A percentile compares a stretch with the other conserved stretches of the same genome.
phyloP scores from a whole-genome alignment of 768 basidiomycete species.

The Dentipellis sp. region DNA sequence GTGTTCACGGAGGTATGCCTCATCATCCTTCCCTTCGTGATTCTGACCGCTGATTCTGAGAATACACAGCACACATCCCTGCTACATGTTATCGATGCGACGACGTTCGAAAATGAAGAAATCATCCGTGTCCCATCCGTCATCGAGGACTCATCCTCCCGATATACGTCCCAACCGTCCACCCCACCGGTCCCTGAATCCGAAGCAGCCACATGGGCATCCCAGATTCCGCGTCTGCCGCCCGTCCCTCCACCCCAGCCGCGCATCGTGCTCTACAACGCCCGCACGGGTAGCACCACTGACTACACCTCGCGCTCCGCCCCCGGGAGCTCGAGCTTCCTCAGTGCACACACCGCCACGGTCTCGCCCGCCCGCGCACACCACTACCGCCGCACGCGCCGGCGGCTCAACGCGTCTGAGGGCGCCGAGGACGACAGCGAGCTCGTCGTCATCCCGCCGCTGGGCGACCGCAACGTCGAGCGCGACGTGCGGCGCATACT shows the following conservation, averaged over 20 bases:
- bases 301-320: not conserved
- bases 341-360: not conserved
- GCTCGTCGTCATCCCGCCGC: not conserved
- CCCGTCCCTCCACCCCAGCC: not conserved
- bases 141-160: slow-evolving; percentile 12
- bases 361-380: slow-evolving; percentile 14
- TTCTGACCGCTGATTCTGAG: not conserved
- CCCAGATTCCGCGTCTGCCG: not conserved
- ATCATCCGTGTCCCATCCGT: slow-evolving; percentile 48
- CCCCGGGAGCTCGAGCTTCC: not conserved
- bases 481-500: slow-evolving; percentile 48
- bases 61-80: slow-evolving; percentile 64
- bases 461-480: slow-evolving; percentile 25
- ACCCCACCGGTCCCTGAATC: not conserved
- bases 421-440: not conserved
- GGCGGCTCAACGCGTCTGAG: no score
- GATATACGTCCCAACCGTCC: slow-evolving; percentile 10
- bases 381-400: slow-evolving; percentile 24
- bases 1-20: slow-evolving; percentile 77
- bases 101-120: slow-evolving; percentile 75
- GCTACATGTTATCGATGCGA: slow-evolving; percentile 79
- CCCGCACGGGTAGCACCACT: not conserved
- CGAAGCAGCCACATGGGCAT: not conserved
- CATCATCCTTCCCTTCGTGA: not conserved
- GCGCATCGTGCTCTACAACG: slow-evolving; percentile 1